Conservation (phyloP, 805 yeast genomes). For the Pichia occidentalis region DNA sequence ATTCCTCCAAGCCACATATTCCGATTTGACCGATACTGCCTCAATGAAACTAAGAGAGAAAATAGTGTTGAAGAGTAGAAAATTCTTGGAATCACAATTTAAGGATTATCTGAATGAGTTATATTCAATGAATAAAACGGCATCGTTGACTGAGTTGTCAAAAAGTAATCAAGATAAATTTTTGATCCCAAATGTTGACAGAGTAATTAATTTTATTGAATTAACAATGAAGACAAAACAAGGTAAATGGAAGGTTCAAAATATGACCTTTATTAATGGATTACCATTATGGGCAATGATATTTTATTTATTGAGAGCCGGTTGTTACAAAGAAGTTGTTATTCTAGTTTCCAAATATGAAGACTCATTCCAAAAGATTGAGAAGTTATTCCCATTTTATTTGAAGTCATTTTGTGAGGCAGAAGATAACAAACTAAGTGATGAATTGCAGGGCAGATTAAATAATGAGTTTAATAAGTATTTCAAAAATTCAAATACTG, state of each 20-base stretch:
- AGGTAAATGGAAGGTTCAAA: conserved; percentile 43
- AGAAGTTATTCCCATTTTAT: conserved; percentile 75
- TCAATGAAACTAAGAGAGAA: conserved; percentile 34
- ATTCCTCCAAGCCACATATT: conserved; percentile 29
- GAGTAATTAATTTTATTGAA: conserved; percentile 57
- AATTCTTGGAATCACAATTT: conserved; percentile 70
- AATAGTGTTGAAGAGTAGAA: conserved; percentile 49
- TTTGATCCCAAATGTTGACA: conserved; percentile 52
- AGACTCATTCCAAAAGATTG: conserved; percentile 75
- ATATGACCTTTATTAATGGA: conserved; percentile 65
- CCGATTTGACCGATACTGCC: conserved; percentile 26
- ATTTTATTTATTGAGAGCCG: conserved; percentile 79
- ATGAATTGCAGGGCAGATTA: conserved; percentile 61
- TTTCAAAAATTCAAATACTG: conserved; percentile 54
- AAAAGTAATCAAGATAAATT: conserved; percentile 5
- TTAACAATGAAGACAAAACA: conserved; percentile 35
- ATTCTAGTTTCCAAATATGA: conserved; percentile 57
- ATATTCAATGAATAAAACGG: conserved; percentile 36
- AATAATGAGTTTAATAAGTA: conserved; percentile 79
- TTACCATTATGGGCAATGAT: conserved; percentile 92
- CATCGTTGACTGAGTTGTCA: conserved; percentile 16
- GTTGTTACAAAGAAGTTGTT: conserved; percentile 72
- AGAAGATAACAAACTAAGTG: conserved; percentile 48
- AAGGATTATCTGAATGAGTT: conserved; percentile 63
- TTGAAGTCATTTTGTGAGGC: conserved; percentile 62